Percentiles rank a stretch among this genome's conserved stretches.
These are phyloP conservation scores for Fusarium palustre DNA, from an alignment of 2,329 filamentous ascomycete genomes.

Conservation along the genomic window DNA sequence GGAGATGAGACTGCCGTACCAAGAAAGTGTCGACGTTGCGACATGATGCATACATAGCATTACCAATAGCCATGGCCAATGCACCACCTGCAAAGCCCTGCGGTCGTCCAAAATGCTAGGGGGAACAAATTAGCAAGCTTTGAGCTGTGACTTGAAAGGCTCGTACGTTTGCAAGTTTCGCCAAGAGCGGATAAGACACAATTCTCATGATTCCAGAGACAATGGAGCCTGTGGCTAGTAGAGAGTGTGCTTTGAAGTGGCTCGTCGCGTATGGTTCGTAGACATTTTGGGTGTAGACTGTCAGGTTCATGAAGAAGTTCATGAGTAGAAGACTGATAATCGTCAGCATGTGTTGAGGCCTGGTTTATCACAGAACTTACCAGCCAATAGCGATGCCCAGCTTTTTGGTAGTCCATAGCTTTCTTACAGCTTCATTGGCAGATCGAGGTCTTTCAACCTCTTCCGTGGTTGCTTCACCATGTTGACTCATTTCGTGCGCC, in stretches of 20 bases:
- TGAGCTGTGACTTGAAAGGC: rapidly evolving
- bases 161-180: slow-evolving; percentile 34
- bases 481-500: neutral
- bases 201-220: slow-evolving; percentile 36
- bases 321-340: slow-evolving; percentile 21
- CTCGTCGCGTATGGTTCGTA: slow-evolving; percentile 38
- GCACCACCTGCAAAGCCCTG: slow-evolving; percentile 31
- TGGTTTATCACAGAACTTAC: rapidly evolving
- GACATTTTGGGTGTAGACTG: slow-evolving; percentile 37
- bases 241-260: slow-evolving; percentile 34
- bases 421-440: slow-evolving; percentile 29
- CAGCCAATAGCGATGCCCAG: slow-evolving; percentile 29
- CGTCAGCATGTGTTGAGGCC: neutral
- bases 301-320: slow-evolving; percentile 41
- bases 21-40: slow-evolving; percentile 34
- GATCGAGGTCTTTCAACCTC: neutral
- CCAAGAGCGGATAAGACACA: slow-evolving; percentile 26
- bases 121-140: neutral
- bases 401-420: slow-evolving; percentile 21
- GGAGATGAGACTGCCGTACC: neutral
- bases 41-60: slow-evolving; percentile 34
- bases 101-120: slow-evolving; percentile 28
- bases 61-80: slow-evolving; percentile 25
- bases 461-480: neutral
- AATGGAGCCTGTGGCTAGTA: slow-evolving; percentile 24